Evolutionary conservation across 2,329 filamentous ascomycete genomes (phyloP), one percentile per base, ranked within the genome.

Genomic region (Cordyceps tenuipes): DNA sequence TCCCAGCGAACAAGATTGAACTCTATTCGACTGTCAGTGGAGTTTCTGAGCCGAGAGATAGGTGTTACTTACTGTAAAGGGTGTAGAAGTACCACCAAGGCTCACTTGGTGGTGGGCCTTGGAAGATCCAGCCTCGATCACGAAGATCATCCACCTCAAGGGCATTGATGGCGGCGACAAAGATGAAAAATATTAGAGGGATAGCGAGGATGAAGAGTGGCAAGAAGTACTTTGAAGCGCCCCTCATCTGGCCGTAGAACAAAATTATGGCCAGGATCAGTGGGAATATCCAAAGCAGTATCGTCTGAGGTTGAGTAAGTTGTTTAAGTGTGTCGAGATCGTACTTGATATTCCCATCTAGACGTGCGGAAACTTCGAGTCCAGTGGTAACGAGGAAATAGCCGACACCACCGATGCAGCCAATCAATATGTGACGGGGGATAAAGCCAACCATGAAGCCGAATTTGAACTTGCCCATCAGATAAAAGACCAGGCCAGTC

Each of bases 81-180:
- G 91, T 95, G 75, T 96, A 99, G 68, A 99, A 99, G 70, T 94
- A 91, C 83, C 94, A 99, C 85, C 95, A 99, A 0, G 94, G 91
- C 67, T 96, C 90, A 13, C 84, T 89, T 10, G 87, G 87, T 50
- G 88, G 87, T 1, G 94, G 93, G 0, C 88, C 88, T 66, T 90
- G 83, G 67, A 99, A 99, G 12, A 97, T 88, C 94, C 94, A 99
- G 19, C 94, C 94, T 53, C 80, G 77, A 10, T 82, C 73, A 57
- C 91, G 86, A 49, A 97, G 75, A 13, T 78, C 78, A 43, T 83
- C 79, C 62, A 91, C 79, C 46, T 88, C 78, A 55, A 96, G 76
- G 19, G 80, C 79, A 51, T 91, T 83, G 8, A 93, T 77, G 2
- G 82, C 82, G 29, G 86, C 78, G 15, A 94, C 88, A 57, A 91